Conservation (phyloP, 306 rosid genomes). For the Cotoneaster glaucophyllus region DNA sequence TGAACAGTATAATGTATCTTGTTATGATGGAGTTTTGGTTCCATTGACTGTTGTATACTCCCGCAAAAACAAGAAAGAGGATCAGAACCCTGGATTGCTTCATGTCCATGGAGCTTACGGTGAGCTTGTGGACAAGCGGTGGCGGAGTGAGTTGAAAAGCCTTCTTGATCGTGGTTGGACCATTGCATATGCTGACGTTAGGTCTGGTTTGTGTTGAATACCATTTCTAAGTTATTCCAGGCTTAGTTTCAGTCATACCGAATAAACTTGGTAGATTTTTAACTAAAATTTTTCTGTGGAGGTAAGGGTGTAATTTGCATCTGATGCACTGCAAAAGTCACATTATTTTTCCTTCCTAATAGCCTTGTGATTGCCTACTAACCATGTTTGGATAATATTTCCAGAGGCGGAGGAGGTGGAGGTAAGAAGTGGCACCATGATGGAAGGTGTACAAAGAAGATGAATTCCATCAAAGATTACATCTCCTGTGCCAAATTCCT, state of each 20-base stretch:
- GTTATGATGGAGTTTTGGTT: slow-evolving; percentile 61
- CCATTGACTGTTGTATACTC: slow-evolving; percentile 78
- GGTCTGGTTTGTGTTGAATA: slow-evolving; percentile 43
- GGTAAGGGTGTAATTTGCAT: neutral
- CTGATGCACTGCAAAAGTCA: neutral
- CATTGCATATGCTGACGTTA: slow-evolving; percentile 86
- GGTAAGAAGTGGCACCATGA: slow-evolving; percentile 89
- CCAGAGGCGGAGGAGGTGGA: slow-evolving; percentile 90
- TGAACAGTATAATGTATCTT: slow-evolving; percentile 61
- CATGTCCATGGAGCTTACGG: slow-evolving; percentile 92
- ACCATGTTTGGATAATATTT: slow-evolving; percentile 22
- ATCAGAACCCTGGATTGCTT: slow-evolving; percentile 70
- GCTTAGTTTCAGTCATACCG: neutral
- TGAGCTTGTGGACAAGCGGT: slow-evolving; percentile 82
- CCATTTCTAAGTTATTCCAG: slow-evolving; percentile 1
- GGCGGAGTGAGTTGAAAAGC: slow-evolving; percentile 84
- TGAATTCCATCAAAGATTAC: slow-evolving; percentile 71
- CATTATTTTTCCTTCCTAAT: neutral
- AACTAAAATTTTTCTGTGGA: no score
- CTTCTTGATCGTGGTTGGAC: slow-evolving; percentile 95
- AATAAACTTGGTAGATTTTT: neutral
- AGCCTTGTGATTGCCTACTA: neutral
- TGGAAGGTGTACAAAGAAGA: slow-evolving; percentile 63
- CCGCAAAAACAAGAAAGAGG: slow-evolving; percentile 41
- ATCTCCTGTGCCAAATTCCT: slow-evolving; percentile 83